Base-by-base conservation (phyloP, 257 asterid genomes). In the Solanum peruvianum region DNA sequence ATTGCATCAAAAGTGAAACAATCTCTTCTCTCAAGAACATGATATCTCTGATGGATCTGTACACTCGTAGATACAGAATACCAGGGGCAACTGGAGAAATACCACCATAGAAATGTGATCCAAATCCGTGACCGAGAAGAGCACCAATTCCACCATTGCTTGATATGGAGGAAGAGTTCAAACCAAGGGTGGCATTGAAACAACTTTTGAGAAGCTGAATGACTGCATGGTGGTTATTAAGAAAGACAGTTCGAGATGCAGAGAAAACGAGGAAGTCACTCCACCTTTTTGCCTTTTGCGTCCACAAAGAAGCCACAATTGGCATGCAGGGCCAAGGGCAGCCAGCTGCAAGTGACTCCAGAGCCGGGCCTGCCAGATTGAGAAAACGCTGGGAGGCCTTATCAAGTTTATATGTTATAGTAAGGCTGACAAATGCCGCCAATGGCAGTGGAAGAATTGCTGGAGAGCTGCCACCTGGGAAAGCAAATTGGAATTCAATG, bases 271-370 rank as follows among this genome's bases (percentile, higher is more conserved):
- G 98, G 88, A 92, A 97, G 89, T 97, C 99, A 29, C 96, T 94
- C 99, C 99, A 97, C 13, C 94, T 91, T 87, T 95, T 95, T 1
- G 95, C 99, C 88, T 97, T 97, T 88, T 97, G 99, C 83, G 98
- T 95, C 99, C 99, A 97, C 66, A 97, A 69, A 72, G 99, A 97
- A 80, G 98, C 98, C 75, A 97, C 99, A 80, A 95, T 94, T 8
- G 99, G 98, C 99, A 95, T 95, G 92, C 99, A 97, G 41, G 99
- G 99, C 99, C 99, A 97, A 1, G 99, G 99, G 90, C 99, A 97
- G 84, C 99, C 99, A 15, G 99, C 99, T 5, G 99, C 99, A 25
- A 97, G 99, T 73, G 96, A 91, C 92, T 97, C 99, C 87, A 97
- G 87, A 77, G 99, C 99, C 0, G 99, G 99, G 73, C 99, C 99